Evolutionary conservation across 2,329 filamentous ascomycete species (phyloP).

Genomic region (Botryotinia globosa): DNA sequence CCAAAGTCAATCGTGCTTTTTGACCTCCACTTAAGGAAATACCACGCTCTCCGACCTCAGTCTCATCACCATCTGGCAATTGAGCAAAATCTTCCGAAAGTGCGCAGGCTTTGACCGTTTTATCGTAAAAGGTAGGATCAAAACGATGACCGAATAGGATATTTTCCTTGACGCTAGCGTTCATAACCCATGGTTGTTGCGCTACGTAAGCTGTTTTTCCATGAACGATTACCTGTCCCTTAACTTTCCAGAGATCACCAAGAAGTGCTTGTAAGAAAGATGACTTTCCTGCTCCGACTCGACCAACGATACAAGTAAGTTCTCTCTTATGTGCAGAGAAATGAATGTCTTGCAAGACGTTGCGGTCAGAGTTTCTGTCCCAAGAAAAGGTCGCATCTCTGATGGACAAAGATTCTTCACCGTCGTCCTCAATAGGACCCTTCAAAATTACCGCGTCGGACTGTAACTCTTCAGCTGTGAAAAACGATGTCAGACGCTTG

Average conservation of each 20-base stretch:
- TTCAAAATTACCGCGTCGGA: conserved; percentile 71
- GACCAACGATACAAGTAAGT: conserved; percentile 85
- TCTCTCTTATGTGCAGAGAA: conserved; percentile 91
- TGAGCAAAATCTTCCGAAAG: conserved; percentile 86
- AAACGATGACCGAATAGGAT: conserved; percentile 94
- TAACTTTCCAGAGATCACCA: conserved; percentile 86
- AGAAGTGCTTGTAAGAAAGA: conserved; percentile 85
- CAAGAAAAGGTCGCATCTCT: conserved; percentile 88
- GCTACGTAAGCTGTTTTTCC: conserved; percentile 88
- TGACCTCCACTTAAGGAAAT: conserved; percentile 96
- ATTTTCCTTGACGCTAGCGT: conserved; percentile 94
- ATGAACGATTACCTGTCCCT: conserved; percentile 77
- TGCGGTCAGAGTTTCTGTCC: conserved; percentile 75
- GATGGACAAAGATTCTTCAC: conserved; percentile 83
- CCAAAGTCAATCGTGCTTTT: conserved; percentile 88
- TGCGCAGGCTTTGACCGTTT: conserved; percentile 87
- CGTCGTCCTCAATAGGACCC: conserved; percentile 67
- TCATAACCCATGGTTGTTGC: conserved; percentile 95
- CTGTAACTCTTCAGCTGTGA: conserved; percentile 87
- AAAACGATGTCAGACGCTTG: conserved; percentile 77
- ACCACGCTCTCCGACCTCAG: conserved; percentile 91
- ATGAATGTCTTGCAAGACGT: conserved; percentile 76
- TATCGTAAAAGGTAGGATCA: conserved; percentile 91
- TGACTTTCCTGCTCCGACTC: conserved; percentile 94
- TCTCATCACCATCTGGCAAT: conserved; percentile 93